A percentile compares a stretch with the other conserved stretches of the same genome.
These are phyloP conservation scores for Vanderwaltozyma yarrowii DNA, from an alignment of 805 yeast species.

Conservation along the genomic window DNA sequence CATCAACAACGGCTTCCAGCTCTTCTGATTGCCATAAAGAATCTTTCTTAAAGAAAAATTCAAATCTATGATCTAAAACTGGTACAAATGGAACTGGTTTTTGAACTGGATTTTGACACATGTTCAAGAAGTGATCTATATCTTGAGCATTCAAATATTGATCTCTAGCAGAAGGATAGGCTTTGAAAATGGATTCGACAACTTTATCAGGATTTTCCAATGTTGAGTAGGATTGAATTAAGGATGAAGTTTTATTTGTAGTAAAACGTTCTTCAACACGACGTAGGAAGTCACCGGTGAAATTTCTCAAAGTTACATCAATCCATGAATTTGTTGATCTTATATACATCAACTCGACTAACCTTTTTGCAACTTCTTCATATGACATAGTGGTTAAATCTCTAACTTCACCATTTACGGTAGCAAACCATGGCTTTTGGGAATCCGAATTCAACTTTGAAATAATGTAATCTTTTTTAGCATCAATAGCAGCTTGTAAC, in stretches of 20 bases:
- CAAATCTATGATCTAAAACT: conserved; percentile 85
- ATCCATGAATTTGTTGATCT: conserved; percentile 76
- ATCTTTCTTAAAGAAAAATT: conserved; percentile 95
- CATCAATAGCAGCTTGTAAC: conserved; percentile 65
- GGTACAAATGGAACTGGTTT: conserved; percentile 99
- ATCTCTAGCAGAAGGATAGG: conserved; percentile 62
- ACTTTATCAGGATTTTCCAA: conserved; percentile 55
- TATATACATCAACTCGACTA: conserved; percentile 82
- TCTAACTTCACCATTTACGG: conserved; percentile 59
- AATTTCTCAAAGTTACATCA: conserved; percentile 74
- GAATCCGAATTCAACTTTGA: conserved; percentile 80
- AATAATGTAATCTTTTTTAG: conserved; percentile 82
- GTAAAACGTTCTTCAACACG: conserved; percentile 97
- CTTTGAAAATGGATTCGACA: conserved; percentile 47
- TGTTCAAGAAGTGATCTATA: conserved; percentile 79
- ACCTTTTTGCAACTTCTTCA: conserved; percentile 77
- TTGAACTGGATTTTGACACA: conserved; percentile 74
- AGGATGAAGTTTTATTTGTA: conserved; percentile 43
- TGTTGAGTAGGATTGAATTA: conserved; percentile 63
- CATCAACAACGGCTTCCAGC: conserved; percentile 88
- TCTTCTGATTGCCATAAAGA: conserved; percentile 99
- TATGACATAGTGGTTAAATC: conserved; percentile 95
- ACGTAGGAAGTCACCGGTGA: conserved; percentile 76
- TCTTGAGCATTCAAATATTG: conserved; percentile 94
- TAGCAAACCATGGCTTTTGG: conserved; percentile 98